Base-by-base conservation (phyloP, 1,139 yeast species). In the Blastobotrys serpentis region DNA sequence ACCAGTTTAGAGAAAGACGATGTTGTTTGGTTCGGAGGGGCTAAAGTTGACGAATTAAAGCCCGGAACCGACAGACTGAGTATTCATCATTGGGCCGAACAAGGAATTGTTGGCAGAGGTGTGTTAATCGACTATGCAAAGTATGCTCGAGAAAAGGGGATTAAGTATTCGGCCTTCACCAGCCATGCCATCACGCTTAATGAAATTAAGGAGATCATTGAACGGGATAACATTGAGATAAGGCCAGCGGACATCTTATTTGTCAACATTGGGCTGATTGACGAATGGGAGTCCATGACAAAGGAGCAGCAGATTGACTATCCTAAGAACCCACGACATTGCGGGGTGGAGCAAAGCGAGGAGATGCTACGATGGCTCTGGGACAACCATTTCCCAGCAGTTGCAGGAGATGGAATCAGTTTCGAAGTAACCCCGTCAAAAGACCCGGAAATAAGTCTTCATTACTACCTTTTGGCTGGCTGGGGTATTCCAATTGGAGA, bases 391-490 rank as follows among this genome's bases (percentile, higher is more conserved):
- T 62, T 63, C 42, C 50, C 62, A 11, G 63, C 64, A 5, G 59
- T 64, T 13, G 67, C 64, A 2, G 53, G 62, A 4, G 68, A 63
- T 43, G 56, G 65, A 2, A 48, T 59, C 4, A 52, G 61, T 7
- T 56, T 57, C 30, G 67, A 63, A 47, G 54, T 52, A 11, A 74
- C 73, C 43, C 77, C 78, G 53, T 77, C 78, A 73, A 76, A 73
- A 66, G 73, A 75, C 21, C 78, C 77, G 71, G 71, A 70, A 22
- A 55, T 53, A 56, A 77, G 77, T 4, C 43, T 50, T 8, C 54
- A 50, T 43, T 21, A 44, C 34, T 46, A 32, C 14, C 45, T 58
- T 13, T 53, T 53, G 8, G 52, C 48, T 13, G 55, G 61, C 17
- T 54, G 63, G 40, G 44, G 63, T 50, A 33, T 49, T 52, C 47